Percentiles rank a stretch among this genome's conserved stretches.
Conservation (phyloP, 345 rosid species). For the Camelina neglecta region DNA sequence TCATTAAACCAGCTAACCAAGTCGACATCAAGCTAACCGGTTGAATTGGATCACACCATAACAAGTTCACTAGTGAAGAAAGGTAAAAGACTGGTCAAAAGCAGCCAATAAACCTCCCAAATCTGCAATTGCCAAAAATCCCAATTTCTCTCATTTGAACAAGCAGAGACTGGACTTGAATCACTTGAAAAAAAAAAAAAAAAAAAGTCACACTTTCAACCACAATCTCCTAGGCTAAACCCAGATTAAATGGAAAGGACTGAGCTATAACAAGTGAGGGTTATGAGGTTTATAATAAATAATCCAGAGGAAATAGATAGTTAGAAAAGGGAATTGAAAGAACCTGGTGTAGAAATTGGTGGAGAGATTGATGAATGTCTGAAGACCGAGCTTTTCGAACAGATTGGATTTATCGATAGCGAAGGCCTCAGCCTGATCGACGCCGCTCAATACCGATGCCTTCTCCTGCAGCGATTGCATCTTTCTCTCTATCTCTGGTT, state of each 20-base stretch:
- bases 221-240: background rate
- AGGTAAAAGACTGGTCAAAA: no score
- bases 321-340: background rate
- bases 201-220: background rate
- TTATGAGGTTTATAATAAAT: no score
- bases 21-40: no score
- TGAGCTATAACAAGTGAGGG: background rate
- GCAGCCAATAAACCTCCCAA: background rate
- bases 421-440: constrained; percentile 71
- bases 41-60: no score
- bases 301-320: background rate
- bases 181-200: no score
- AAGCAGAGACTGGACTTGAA: background rate
- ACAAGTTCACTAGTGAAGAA: background rate
- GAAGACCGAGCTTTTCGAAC: constrained; percentile 82
- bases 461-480: constrained; percentile 85
- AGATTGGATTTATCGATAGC: constrained; percentile 78
- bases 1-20: no score
- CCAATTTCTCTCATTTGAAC: background rate
- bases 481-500: background rate
- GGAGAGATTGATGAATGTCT: constrained; percentile 79
- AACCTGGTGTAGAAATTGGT: constrained; percentile 91
- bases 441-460: constrained; percentile 90
- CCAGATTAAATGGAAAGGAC: background rate
- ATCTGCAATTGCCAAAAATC: background rate